Base-by-base conservation (phyloP, 2,329 filamentous ascomycete species). In the Sclerotinia glacialis region DNA sequence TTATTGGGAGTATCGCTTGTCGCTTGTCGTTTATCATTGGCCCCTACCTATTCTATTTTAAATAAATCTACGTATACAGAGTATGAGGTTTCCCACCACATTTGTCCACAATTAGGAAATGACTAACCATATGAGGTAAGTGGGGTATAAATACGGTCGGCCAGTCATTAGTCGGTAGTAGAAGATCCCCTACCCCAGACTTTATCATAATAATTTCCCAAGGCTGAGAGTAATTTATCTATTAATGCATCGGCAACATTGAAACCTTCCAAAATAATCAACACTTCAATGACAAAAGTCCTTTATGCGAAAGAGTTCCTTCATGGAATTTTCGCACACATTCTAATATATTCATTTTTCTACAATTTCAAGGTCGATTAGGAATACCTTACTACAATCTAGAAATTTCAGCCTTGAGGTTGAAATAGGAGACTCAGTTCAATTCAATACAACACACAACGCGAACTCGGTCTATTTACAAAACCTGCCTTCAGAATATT, bases 391-490 rank as follows among this genome's bases (percentile, higher is more conserved):
- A 49, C 42, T 18, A 58, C 42, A 26, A 49, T 37, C 31, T 28
- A 49, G 14, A 11, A 56, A 14, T n/a, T 56, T 65, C 62, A 65
- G 52, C 62, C 62, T 65, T 31, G 62, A 50, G 46, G 62, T 58
- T 56, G 21, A 49, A 64, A 59, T 54, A 56, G 50, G 61, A 34
- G 34, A 37, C 50, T 56, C 26, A 34, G 34, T 55, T 55, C 26
- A 26, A 37, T 56, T 26, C 50, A 49, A 49, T 23, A 49, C 40
- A 31, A 34, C 3, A 52, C 26, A 52, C 14, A 49, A 47, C 28
- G 5, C 58, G 58, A 31, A 37, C n/a, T 26, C 21, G 26, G 37
- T 56, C 26, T 26, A 46, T 37, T 14, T 23, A 55, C 58, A 12
- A 14, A 4, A 26, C 8, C 56, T 18, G 21, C 16, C 8, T 18